phyloP scores from a whole-genome alignment of 345 rosid species.

The Syzygium oleosum region DNA sequence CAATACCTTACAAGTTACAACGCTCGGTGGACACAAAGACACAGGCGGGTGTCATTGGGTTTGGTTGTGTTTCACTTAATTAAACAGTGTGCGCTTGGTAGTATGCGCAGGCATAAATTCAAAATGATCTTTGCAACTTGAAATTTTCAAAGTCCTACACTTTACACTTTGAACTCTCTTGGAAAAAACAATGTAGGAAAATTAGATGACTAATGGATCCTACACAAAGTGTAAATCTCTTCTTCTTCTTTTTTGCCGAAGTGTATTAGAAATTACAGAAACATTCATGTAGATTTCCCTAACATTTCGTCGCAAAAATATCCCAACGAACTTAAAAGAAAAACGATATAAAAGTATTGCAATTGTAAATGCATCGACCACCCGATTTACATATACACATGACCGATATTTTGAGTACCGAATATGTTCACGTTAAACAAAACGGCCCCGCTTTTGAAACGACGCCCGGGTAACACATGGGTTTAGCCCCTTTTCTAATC shows the following conservation, averaged over 20 bases:
- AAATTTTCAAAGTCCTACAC: neutral
- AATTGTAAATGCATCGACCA: neutral
- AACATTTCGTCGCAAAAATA: neutral
- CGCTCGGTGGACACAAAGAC: no score
- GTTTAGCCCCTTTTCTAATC: neutral
- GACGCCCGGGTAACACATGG: neutral
- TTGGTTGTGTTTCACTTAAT: neutral
- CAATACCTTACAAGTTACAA: no score
- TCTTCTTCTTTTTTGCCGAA: neutral
- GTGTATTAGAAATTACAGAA: neutral
- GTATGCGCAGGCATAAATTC: neutral
- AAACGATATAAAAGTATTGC: neutral
- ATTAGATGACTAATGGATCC: neutral
- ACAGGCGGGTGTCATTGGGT: neutral
- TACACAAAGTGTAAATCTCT: neutral
- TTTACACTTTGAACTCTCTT: neutral
- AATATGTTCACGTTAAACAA: neutral
- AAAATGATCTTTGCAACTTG: neutral
- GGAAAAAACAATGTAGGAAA: neutral
- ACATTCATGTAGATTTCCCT: neutral
- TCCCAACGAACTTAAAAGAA: neutral
- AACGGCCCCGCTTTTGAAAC: neutral
- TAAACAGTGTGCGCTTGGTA: neutral
- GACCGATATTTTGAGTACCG: neutral
- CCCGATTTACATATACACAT: neutral